Base-by-base conservation (phyloP, 2,329 filamentous ascomycete species). In the Drechslerella stenobrocha region DNA sequence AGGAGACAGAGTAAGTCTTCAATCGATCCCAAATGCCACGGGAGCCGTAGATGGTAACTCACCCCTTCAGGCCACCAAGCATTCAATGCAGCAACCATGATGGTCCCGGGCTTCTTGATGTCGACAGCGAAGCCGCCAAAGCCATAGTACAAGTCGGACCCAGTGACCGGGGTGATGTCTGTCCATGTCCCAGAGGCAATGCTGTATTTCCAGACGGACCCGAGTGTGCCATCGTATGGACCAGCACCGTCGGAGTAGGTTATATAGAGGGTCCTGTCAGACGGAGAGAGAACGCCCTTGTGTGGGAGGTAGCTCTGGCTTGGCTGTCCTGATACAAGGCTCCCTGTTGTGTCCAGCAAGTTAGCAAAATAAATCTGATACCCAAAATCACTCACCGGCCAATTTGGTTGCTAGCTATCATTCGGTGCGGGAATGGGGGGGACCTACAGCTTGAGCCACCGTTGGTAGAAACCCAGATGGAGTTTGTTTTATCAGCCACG, bases 31-130 rank as follows among this genome's bases (percentile, higher is more conserved):
- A 9, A 30, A 3, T 1, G 23, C 18, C 24, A 26, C 5, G 11
- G 8, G 13, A 18, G 23, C 26, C 6, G 26, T 26, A 22, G 9
- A n/a, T 82, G 76, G 75, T 79, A 84, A 30, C 84, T 76, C 52
- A 82, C 79, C 1, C 79, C 82, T 65, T 85, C 82, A 0, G 82
- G 83, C 75, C 79, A 84, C 82, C 83, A 84, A 13, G 78, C 80
- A 73, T 84, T 85, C 37, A 84, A 73, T 0, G 78, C 79, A 0
- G 82, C 82, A 0, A 83, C 82, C 45, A 85, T 79, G 11, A 84
- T 72, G 0, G 82, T 84, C 0, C 82, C 82, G 0, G 83, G 79
- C 15, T 79, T 80, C 70, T 81, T 77, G 66, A 80, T 75, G 50
- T 84, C 83, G 15, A 84, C 76, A 0, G 79, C 76, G 0, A 84